These are phyloP conservation scores for Cadophora sp. DNA, from an alignment of 2,329 filamentous ascomycete species.

Conservation along the genomic window DNA sequence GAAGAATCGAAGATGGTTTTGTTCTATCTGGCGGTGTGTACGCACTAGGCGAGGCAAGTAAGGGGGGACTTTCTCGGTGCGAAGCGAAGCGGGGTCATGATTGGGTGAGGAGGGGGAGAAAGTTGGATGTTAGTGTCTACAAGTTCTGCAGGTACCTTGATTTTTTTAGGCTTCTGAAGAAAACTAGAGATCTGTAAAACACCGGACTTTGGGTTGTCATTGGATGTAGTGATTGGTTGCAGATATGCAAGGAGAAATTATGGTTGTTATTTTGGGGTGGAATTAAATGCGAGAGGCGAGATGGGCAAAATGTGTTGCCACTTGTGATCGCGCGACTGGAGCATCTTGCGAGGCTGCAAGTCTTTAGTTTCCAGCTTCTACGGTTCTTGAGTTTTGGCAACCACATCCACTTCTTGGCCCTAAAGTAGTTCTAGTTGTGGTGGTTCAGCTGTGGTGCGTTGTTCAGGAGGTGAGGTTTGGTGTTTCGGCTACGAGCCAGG, in stretches of 20 bases:
- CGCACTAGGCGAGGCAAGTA: not conserved
- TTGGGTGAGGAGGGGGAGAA: constrained; percentile 7
- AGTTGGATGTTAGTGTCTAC: constrained; percentile 8
- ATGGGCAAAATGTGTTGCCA: not conserved
- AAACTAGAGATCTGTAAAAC: constrained; percentile 1
- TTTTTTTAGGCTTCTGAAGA: not conserved
- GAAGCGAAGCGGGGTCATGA: constrained; percentile 9
- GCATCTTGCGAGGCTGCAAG: not conserved
- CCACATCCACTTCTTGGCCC: not conserved
- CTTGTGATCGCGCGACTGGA: constrained; percentile 14
- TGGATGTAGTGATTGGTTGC: constrained; percentile 1
- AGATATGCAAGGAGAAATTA: constrained; percentile 8
- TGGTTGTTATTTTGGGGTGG: not conserved
- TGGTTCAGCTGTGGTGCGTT: constrained; percentile 23
- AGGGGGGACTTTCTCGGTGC: not conserved
- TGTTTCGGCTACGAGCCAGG: constrained; percentile 16
- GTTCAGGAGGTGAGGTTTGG: constrained; percentile 18
- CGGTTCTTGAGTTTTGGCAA: not conserved
- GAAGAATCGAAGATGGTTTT: not conserved
- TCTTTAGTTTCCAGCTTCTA: not conserved
- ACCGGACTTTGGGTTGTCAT: not conserved
- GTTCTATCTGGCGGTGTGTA: constrained; percentile 9
- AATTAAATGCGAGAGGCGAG: not conserved
- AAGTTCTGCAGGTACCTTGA: constrained; percentile 6
- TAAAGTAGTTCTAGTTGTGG: constrained; percentile 4